Evolutionary conservation across 495 filamentous ascomycete genomes (phyloP).

Genomic region (Friedmanniomyces endolithicus): DNA sequence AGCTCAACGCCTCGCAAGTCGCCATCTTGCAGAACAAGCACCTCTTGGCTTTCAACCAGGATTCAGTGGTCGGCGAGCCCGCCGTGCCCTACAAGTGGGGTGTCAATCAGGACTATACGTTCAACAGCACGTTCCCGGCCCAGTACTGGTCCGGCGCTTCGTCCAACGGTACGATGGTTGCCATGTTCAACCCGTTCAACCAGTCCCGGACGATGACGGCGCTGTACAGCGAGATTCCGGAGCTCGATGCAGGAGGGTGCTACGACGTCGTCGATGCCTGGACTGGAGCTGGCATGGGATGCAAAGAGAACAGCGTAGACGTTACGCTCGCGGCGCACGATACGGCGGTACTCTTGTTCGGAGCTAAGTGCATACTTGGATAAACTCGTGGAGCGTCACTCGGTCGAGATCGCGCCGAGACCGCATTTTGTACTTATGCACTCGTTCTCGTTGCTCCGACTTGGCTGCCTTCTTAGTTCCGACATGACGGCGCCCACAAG

Average conservation of each 20-base stretch:
- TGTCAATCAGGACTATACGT: slow-evolving; percentile 49
- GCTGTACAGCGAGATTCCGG: slow-evolving; percentile 42
- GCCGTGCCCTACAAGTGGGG: slow-evolving; percentile 57
- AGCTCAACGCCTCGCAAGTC: slow-evolving; percentile 35
- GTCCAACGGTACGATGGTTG: slow-evolving; percentile 38
- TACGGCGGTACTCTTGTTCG: slow-evolving; percentile 34
- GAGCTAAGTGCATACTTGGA: slow-evolving; percentile 19
- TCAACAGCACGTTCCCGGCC: slow-evolving; percentile 44
- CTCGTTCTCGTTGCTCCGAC: too few species aligned
- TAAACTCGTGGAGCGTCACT: neutral
- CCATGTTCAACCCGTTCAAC: slow-evolving; percentile 42
- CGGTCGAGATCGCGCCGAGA: too few species aligned
- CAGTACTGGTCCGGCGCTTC: slow-evolving; percentile 49
- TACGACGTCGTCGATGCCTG: slow-evolving; percentile 44
- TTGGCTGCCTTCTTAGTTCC: too few species aligned
- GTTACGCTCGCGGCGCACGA: slow-evolving; percentile 37
- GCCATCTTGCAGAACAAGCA: slow-evolving; percentile 46
- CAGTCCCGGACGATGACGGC: slow-evolving; percentile 32
- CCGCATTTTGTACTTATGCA: too few species aligned
- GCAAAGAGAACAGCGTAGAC: slow-evolving; percentile 30
- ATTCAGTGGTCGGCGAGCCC: slow-evolving; percentile 39
- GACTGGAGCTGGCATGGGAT: slow-evolving; percentile 40
- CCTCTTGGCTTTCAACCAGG: slow-evolving; percentile 52
- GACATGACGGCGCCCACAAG: too few species aligned
- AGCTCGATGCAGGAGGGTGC: slow-evolving; percentile 31